Base-by-base conservation (phyloP, 2,329 filamentous ascomycete genomes). In the Thielaviopsis ethacetica region DNA sequence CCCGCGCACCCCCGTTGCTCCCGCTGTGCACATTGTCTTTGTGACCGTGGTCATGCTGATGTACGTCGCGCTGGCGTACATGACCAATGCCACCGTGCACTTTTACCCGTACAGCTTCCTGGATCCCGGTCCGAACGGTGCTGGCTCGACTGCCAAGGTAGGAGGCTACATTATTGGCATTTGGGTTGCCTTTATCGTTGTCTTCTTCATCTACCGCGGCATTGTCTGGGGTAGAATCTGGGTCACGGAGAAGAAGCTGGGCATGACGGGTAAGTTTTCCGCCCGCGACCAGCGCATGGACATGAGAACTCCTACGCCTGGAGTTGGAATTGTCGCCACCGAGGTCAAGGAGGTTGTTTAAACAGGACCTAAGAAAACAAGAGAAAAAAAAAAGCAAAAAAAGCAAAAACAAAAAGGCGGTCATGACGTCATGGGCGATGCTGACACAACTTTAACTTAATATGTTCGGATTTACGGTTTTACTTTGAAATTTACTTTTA, bases 101-200 rank as follows among this genome's bases (percentile, higher is more conserved):
- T 88, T 85, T 68, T 94, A 91, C 69, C 78, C 85, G 0, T 95
- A 95, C 71, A 68, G 66, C 60, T 95, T 95, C 71, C 77, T 95
- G n/a, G 77, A 95, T 67, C 76, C 82, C 1, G 59, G 55, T 17
- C 66, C 68, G 19, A 70, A 78, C 55, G 75, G 76, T 17, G 68
- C 75, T 27, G 77, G 75, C 0, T 71, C 70, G 19, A 64, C 67
- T 27, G 70, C 67, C 47, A 64, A 75, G 6, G 81, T 90, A 3
- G 79, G 81, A 0, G 85, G 73, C 1, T 88, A 86, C 66, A 78
- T 81, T 55, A 70, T 87, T 55, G 78, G 77, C 7, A 81, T 85
- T 54, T 71, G 77, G 2, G 73, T 73, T 0, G 80, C 71, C 6
- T 75, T 76, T 19, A 63, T 78, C 41, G 64, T 83, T 22, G 69